Conservation (phyloP, 2,329 filamentous ascomycete genomes). For the Colletotrichum eleusines region DNA sequence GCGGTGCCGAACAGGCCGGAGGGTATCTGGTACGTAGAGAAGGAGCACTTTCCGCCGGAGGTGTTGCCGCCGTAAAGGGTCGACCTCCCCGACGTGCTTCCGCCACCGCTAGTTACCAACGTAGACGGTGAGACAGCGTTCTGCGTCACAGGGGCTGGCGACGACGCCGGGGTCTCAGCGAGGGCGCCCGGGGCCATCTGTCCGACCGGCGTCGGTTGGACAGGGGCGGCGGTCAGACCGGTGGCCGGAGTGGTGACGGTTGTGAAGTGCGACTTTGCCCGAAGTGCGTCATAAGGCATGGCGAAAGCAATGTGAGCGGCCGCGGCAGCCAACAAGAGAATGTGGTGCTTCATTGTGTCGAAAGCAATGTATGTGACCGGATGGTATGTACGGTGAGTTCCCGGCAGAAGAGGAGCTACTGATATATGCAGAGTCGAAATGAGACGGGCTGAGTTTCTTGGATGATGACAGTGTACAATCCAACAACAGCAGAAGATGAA, state of each 20-base stretch:
- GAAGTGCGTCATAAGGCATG: constrained; percentile 32
- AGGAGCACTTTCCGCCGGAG: constrained; percentile 71
- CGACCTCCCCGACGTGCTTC: constrained; percentile 51
- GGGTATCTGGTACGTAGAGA: constrained; percentile 72
- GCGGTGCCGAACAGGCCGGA: constrained; percentile 71
- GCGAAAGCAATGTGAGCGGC: constrained; percentile 38
- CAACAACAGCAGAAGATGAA: constrained; percentile 13
- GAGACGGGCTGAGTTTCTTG: constrained; percentile 10
- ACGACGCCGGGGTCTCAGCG: constrained; percentile 21
- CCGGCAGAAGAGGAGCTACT: constrained; percentile 18
- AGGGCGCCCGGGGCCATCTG: not conserved
- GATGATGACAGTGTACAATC: constrained; percentile 24
- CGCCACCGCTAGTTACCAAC: constrained; percentile 16
- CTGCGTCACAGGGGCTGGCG: constrained; percentile 16
- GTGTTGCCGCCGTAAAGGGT: constrained; percentile 69
- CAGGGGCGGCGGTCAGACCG: constrained; percentile 9
- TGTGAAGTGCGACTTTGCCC: constrained; percentile 19
- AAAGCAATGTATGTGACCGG: constrained; percentile 20
- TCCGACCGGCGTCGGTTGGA: constrained; percentile 22
- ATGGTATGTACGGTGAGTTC: not conserved
- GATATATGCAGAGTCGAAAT: not conserved
- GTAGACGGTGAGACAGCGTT: constrained; percentile 9
- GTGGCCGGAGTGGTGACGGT: constrained; percentile 25
- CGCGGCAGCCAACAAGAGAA: constrained; percentile 40
- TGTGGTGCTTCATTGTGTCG: constrained; percentile 42